A percentile compares a stretch with the other conserved stretches of the same genome.
phyloP scores from a whole-genome alignment of 371 early-diverging fungal genomes.

The Rhizopus microsporus region DNA sequence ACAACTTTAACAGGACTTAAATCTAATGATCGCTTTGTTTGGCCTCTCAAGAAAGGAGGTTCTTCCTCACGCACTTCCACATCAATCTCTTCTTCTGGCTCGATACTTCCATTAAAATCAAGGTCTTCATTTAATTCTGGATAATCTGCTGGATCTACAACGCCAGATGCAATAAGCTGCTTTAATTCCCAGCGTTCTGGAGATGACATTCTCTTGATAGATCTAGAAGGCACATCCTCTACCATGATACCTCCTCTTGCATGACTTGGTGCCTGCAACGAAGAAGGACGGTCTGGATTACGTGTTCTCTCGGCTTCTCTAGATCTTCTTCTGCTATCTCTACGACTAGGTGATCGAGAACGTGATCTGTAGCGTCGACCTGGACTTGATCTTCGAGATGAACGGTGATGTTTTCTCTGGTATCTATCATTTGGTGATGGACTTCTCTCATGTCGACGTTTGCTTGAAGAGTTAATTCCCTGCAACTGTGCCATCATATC shows the following conservation, averaged over 20 bases:
- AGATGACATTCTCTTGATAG: slow-evolving; percentile 88
- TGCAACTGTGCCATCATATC: slow-evolving; percentile 65
- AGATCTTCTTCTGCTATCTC: slow-evolving; percentile 5
- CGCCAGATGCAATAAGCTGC: slow-evolving; percentile 95
- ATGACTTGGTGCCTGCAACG: slow-evolving; percentile 24
- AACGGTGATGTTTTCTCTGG: slow-evolving; percentile 21
- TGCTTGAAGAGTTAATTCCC: slow-evolving; percentile 27
- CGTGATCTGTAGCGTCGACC: slow-evolving; percentile 5
- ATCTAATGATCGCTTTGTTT: slow-evolving; percentile 81
- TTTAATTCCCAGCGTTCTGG: slow-evolving; percentile 97
- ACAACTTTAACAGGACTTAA: slow-evolving; percentile 96
- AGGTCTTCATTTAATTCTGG: slow-evolving; percentile 81
- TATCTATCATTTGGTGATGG: slow-evolving; percentile 27
- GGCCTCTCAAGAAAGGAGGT: slow-evolving; percentile 92
- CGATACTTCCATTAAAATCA: slow-evolving; percentile 68
- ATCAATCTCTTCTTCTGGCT: slow-evolving; percentile 93
- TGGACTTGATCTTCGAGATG: slow-evolving; percentile 7
- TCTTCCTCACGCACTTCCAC: slow-evolving; percentile 96
- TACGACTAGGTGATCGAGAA: slow-evolving; percentile 10
- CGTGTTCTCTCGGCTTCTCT: slow-evolving; percentile 56
- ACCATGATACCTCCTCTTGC: slow-evolving; percentile 34
- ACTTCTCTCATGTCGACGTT: slow-evolving; percentile 33
- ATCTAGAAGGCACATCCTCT: slow-evolving; percentile 61
- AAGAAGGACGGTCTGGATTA: slow-evolving; percentile 68
- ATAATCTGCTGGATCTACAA: slow-evolving; percentile 81